Evolutionary conservation across 2,329 filamentous ascomycete genomes (phyloP).

Genomic region (Penicillium sp.): DNA sequence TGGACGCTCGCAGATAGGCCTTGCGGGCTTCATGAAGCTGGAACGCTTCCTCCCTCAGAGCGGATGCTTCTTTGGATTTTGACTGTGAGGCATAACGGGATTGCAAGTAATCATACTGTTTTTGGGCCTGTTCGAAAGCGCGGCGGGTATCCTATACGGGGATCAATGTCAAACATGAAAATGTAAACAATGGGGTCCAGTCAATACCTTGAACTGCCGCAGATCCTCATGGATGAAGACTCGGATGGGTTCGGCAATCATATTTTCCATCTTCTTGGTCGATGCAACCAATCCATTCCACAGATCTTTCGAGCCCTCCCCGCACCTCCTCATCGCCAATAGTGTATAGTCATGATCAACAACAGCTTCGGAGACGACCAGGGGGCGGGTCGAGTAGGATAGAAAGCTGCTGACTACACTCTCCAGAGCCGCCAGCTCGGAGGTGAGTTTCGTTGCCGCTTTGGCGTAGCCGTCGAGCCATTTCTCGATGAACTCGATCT

Average conservation of each 20-base stretch:
- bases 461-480: constrained; percentile 78
- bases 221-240: constrained; percentile 76
- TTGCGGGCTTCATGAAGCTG: constrained; percentile 90
- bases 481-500: constrained; percentile 84
- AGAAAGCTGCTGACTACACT: constrained; percentile 75
- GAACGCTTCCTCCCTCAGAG: constrained; percentile 91
- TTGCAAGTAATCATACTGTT: constrained; percentile 76
- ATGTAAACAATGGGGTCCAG: background rate
- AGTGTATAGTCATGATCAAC: constrained; percentile 95
- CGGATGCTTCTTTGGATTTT: constrained; percentile 90
- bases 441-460: constrained; percentile 60
- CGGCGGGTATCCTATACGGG: constrained; percentile 63
- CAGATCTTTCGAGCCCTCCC: constrained; percentile 82
- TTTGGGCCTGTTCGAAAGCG: constrained; percentile 74
- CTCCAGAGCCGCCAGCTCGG: constrained; percentile 72
- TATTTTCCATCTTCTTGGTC: constrained; percentile 72
- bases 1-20: constrained; percentile 82
- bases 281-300: constrained; percentile 74
- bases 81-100: constrained; percentile 79
- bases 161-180: constrained; percentile 7
- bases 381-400: constrained; percentile 69
- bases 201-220: constrained; percentile 69
- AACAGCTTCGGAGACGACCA: constrained; percentile 73
- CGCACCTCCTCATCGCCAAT: constrained; percentile 78
- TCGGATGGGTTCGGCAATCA: constrained; percentile 78